Evolutionary conservation across 345 rosid species (phyloP), one percentile per base, ranked within the genome.

Genomic region (Atalantia buxifolia): DNA sequence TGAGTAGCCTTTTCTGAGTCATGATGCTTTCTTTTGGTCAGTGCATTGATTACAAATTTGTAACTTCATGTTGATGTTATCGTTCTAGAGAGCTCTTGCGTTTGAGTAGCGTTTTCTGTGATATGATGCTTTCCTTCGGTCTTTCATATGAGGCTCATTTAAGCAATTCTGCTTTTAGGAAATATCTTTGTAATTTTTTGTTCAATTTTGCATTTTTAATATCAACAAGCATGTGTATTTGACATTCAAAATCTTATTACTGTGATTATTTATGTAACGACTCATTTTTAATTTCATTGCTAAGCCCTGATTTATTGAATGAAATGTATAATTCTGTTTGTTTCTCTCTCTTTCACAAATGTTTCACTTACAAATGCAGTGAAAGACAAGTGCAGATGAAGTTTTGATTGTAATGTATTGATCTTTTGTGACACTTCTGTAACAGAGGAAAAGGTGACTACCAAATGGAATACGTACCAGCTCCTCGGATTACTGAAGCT

Each of bases 401-500:
- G 55, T 78, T 69, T 62, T 35, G 27, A 28, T 31, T 61, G 24
- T 53, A 62, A 19, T 25, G 30, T 16, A 45, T 66, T 80, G 75
- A 72, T 80, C 19, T 68, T 77, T 25, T 72, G 66, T 66, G 69
- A 66, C 7, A 40, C 68, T 81, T 72, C 33, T 87, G 77, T 69
- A 53, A 85, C 69, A 92, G 97, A 85, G 93, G 92, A 69, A 90
- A 96, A 84, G 99, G 97, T 74, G 97, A 92, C 79, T 94, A 92
- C 83, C 99, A 94, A 69, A 92, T 96, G 82, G 97, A 92, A 76
- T 94, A 94, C 67, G 86, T 80, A 57, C 99, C 99, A 56, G 97
- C 99, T 84, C 94, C 98, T 19, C 87, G 98, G 79, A 81, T 91
- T 80, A 92, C 97, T 1, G 97, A 96, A 84, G 98, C 97, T 69